Evolutionary conservation across 2,329 filamentous ascomycete genomes (phyloP), one percentile per base, ranked within the genome.

Genomic region (Orbilia ellipsospora): DNA sequence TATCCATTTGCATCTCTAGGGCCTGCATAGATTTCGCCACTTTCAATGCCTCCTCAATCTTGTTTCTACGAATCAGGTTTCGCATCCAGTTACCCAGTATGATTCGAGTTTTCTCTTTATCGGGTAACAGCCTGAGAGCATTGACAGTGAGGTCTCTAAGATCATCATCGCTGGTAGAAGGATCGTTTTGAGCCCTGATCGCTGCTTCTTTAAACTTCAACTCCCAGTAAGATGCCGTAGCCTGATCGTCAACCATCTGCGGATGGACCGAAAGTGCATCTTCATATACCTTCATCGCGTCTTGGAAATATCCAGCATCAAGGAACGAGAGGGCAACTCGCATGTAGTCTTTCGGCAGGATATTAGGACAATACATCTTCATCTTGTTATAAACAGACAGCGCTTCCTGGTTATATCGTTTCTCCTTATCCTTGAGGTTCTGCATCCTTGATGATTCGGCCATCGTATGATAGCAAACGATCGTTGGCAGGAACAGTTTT

Each of bases 71-170:
- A 42, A 59, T 63, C 7, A 76, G 61, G 13, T 76, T 76, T 18
- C 73, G 59, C 73, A 76, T 70, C 57, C 65, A 76, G 26, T 70
- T 76, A n/a, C 73, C 65, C 18, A 69, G 26, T 2, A 76, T 59
- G 23, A 76, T 70, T 13, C 42, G 51, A 4, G 59, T 20, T 23
- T 66, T 69, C 8, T 76, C 59, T 26, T 65, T 70, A 26, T 70
- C 36, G 0, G 73, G 73, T 26, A 76, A 61, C 23, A 59, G 56
- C 18, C n/a, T 70, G 15, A 76, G 59, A 12, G 73, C 54, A 4
- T 13, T 48, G 13, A 70, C 54, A 2, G 73, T 61, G 13, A 69
- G 52, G 23, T 76, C 61, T 36, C 28, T 61, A 2, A 70, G 59
- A 23, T 76, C 66, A 4, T 64, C 73, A 6, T 76, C 65, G 18